phyloP scores from a whole-genome alignment of 306 rosid species.

The Lathyrus sativus region DNA sequence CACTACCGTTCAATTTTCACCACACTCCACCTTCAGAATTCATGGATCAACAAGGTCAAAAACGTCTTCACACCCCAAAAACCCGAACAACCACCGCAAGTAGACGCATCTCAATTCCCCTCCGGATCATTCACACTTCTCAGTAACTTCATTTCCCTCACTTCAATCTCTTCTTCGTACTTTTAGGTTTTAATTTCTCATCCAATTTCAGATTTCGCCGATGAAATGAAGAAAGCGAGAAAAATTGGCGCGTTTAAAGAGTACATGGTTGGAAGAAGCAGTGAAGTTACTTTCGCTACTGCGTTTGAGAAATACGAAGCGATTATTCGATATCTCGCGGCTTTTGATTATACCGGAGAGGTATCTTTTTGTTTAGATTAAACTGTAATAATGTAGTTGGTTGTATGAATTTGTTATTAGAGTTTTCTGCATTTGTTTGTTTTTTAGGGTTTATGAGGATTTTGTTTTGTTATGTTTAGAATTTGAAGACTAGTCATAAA shows the following conservation, averaged over 20 bases:
- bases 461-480: slow-evolving; percentile 53
- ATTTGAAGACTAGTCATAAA: slow-evolving; percentile 52
- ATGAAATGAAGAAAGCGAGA: slow-evolving; percentile 72
- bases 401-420: neutral
- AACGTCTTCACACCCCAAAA: slow-evolving; percentile 73
- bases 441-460: neutral
- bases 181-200: neutral
- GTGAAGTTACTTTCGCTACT: slow-evolving; percentile 69
- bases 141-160: slow-evolving; percentile 47
- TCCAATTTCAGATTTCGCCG: slow-evolving; percentile 61
- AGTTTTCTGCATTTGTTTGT: neutral
- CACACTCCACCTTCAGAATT: slow-evolving; percentile 55
- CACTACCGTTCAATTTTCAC: slow-evolving; percentile 64
- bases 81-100: neutral
- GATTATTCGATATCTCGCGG: slow-evolving; percentile 68
- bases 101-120: slow-evolving; percentile 38
- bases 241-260: slow-evolving; percentile 69
- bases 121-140: slow-evolving; percentile 65
- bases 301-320: slow-evolving; percentile 76
- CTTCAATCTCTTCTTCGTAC: neutral
- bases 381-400: neutral
- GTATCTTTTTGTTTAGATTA: slow-evolving; percentile 40
- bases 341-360: slow-evolving; percentile 76
- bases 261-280: slow-evolving; percentile 80
- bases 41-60: slow-evolving; percentile 82